These are phyloP conservation scores for Lactarius trivialis DNA, from an alignment of 768 basidiomycete species.

Conservation along the genomic window DNA sequence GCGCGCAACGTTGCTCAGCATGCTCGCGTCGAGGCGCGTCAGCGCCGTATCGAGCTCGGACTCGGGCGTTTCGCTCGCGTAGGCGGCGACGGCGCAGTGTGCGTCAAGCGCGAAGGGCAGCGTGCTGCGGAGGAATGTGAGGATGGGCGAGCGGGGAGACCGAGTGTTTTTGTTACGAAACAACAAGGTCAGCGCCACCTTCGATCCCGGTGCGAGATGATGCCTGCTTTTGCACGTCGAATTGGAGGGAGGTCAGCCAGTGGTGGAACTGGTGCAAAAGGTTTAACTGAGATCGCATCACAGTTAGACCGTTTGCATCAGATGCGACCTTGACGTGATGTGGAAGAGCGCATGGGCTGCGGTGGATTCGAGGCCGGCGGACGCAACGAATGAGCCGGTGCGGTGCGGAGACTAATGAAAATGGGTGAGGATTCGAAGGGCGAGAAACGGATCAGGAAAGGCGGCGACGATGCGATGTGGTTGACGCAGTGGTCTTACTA, in stretches of 20 bases:
- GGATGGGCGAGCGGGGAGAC: slow-evolving; percentile 32
- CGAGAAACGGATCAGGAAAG: no score
- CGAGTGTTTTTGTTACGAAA: slow-evolving; percentile 7
- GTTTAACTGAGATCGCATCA: no score
- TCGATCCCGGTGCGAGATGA: no score
- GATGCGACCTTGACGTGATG: neutral
- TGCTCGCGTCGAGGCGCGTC: slow-evolving; percentile 64
- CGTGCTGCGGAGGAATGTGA: slow-evolving; percentile 69
- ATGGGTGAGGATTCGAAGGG: no score
- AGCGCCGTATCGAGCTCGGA: slow-evolving; percentile 30
- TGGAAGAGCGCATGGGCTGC: slow-evolving; percentile 73
- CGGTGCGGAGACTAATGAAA: no score
- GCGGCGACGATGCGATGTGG: no score
- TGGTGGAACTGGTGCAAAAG: no score
- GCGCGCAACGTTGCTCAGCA: slow-evolving; percentile 87
- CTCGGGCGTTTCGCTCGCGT: slow-evolving; percentile 11
- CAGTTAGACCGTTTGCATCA: no score
- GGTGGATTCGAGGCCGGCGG: slow-evolving; percentile 88
- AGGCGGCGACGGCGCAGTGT: slow-evolving; percentile 37
- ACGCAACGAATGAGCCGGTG: slow-evolving; percentile 94
- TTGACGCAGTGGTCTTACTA: no score
- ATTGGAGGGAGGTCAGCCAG: no score
- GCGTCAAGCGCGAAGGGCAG: slow-evolving; percentile 76
- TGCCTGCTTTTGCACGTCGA: no score
- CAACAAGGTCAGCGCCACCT: no score